phyloP scores from a whole-genome alignment of 2,329 filamentous ascomycete genomes.

The Penicillium sp. region DNA sequence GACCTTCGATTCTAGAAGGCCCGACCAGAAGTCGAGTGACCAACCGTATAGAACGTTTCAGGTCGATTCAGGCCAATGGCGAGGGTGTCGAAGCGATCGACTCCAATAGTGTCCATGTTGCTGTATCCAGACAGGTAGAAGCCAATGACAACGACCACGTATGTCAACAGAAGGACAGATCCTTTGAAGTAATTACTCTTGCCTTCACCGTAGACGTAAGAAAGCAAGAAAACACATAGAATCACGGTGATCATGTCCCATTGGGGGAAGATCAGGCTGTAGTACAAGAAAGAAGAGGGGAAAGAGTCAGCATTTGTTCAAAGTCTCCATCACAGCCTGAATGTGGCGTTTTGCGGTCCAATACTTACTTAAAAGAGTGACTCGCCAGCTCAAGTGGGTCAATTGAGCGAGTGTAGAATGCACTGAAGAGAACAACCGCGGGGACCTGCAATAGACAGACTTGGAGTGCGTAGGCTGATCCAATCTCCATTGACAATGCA shows the following conservation, averaged over 20 bases:
- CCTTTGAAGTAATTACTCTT: constrained; percentile 99
- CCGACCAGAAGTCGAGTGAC: constrained; percentile 30
- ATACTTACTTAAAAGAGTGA: constrained; percentile 49
- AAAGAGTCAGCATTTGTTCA: constrained; percentile 4
- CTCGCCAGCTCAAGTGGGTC: constrained; percentile 48
- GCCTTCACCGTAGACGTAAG: constrained; percentile 95
- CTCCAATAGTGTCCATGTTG: constrained; percentile 46
- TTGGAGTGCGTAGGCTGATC: constrained; percentile 91
- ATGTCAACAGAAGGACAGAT: constrained; percentile 86
- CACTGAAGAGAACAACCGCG: constrained; percentile 84
- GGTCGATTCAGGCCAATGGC: constrained; percentile 31
- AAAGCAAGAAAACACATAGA: constrained; percentile 88
- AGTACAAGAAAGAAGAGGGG: constrained; percentile 6
- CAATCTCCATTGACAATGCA: constrained; percentile 97
- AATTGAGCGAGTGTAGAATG: constrained; percentile 58
- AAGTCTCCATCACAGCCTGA: too few species aligned
- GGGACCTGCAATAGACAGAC: constrained; percentile 94
- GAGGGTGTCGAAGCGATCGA: constrained; percentile 44
- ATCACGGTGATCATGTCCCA: constrained; percentile 99
- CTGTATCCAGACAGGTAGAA: constrained; percentile 77
- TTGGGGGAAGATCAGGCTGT: constrained; percentile 84
- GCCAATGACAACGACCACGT: constrained; percentile 83
- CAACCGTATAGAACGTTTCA: constrained; percentile 40
- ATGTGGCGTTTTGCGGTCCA: too few species aligned
- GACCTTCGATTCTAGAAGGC: constrained; percentile 24